phyloP scores from a whole-genome alignment of 176 grass and related monocot species.

The Triticum timopheevii region DNA sequence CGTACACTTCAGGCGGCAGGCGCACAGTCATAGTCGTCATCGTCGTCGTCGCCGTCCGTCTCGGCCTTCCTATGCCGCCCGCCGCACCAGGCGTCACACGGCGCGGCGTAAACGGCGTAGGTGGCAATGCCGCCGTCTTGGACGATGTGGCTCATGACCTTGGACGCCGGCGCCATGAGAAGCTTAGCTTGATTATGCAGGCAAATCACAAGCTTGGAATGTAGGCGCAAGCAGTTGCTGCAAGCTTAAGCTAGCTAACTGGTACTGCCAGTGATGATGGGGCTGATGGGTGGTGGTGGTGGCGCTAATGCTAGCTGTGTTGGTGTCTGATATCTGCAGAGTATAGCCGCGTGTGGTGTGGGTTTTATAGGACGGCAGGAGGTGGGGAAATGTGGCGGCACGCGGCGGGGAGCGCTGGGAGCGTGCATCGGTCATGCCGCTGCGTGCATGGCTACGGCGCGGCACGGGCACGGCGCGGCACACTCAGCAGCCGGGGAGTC shows the following conservation, averaged over 20 bases:
- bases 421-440: constrained; percentile 34
- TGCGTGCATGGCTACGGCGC: constrained; percentile 30
- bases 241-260: neutral
- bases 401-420: constrained; percentile 31
- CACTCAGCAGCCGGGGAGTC: neutral
- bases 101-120: constrained; percentile 31
- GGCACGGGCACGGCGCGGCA: constrained; percentile 3
- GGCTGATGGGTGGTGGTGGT: neutral
- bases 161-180: constrained; percentile 37
- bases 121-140: constrained; percentile 41
- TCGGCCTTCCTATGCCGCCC: constrained; percentile 36
- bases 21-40: constrained; percentile 63
- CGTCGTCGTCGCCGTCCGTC: constrained; percentile 53
- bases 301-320: constrained; percentile 29
- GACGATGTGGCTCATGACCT: constrained; percentile 18
- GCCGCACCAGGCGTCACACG: neutral
- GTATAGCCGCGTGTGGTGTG: constrained; percentile 22
- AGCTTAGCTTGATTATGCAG: neutral
- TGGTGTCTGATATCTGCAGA: constrained; percentile 25
- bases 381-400: constrained; percentile 33
- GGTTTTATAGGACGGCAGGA: constrained; percentile 52
- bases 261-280: neutral
- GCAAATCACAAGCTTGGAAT: neutral
- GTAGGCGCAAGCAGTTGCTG: neutral
- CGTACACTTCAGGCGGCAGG: constrained; percentile 53